Conservation (phyloP, 2,329 filamentous ascomycete genomes). For the Clarireedia monteithiana region DNA sequence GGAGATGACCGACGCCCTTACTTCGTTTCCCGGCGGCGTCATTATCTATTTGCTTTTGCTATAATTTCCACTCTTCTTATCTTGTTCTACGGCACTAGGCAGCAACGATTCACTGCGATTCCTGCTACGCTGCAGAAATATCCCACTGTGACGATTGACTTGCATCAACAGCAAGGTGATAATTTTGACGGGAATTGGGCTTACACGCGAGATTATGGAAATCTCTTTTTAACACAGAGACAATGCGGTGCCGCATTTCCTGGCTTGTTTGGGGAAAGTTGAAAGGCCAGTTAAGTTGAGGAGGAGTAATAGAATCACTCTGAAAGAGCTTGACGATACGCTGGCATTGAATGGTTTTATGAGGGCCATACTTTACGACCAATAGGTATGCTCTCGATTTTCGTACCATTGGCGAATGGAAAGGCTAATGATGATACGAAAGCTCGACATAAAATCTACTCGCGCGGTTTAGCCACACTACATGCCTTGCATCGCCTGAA, state of each 20-base stretch:
- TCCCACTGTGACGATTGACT: not conserved
- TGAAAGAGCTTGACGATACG: constrained; percentile 5
- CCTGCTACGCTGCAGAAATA: not conserved
- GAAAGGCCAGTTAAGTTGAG: constrained; percentile 8
- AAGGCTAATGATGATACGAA: not conserved
- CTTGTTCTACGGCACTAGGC: not conserved
- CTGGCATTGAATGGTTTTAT: constrained; percentile 4
- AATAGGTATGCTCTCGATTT: constrained; percentile 6
- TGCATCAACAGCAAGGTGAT: not conserved
- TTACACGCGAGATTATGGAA: constrained; percentile 4
- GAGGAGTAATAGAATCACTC: not conserved
- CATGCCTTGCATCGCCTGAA: constrained; percentile 43
- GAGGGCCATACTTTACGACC: constrained; percentile 5
- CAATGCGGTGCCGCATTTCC: constrained; percentile 12
- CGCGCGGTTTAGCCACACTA: constrained; percentile 35
- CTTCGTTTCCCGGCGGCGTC: not conserved
- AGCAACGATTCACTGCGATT: not conserved
- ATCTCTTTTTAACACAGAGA: constrained; percentile 3
- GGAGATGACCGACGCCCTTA: not conserved
- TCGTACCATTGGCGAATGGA: not conserved
- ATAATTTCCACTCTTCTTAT: not conserved
- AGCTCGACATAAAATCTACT: constrained; percentile 8
- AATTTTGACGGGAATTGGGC: constrained; percentile 2
- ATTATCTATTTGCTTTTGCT: not conserved
- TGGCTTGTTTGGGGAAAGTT: constrained; percentile 14